Evolutionary conservation across 2,329 filamentous ascomycete genomes (phyloP), one percentile per base, ranked within the genome.

Genomic region (Plenodomus lindquistii): DNA sequence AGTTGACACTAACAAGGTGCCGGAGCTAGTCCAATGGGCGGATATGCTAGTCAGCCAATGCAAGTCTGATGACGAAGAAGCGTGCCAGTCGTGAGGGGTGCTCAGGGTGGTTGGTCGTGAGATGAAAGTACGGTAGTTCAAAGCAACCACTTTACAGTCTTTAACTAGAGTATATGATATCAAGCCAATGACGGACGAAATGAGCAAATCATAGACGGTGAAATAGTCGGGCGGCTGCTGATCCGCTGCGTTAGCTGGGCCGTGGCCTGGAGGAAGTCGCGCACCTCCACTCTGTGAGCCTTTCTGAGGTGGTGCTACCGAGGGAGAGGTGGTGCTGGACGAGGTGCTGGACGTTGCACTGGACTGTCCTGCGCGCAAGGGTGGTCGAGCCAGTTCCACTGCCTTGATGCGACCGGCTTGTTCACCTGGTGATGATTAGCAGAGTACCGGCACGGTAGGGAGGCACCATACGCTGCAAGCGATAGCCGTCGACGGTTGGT

Each of bases 91-190:
- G 19, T 50, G 27, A 31, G 11, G 27, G 11, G 7, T 56, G 38
- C 34, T 53, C 42, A 18, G 38, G 48, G 36, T 37, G n/a, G 44
- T 42, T 29, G 24, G 62, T 54, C 42, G 57, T 31, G 68, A 66
- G 36, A 68, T 41, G 31, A 74, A 69, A 38, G 70, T 73, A 35
- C 71, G 65, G 48, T 65, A 69, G 47, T 73, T 73, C 35, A 74
- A 54, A 19, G 69, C 65, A 48, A 69, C 56, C 19, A 64, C 61
- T 22, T 59, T 52, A 39, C 67, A 61, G 44, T 71, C 59, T 48
- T 59, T 64, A 46, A 68, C 67, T 37, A 73, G 48, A 38, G 59
- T 48, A 35, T 65, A 72, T 19, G 69, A 67, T 52, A 73, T 57
- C 40, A 69, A 57, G 31, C 67, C 69, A 46, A 70, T 53, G 39